A percentile compares a stretch with the other conserved stretches of the same genome.
These are phyloP conservation scores for Scutellaria minor DNA, from an alignment of 257 asterid genomes.

Conservation along the genomic window DNA sequence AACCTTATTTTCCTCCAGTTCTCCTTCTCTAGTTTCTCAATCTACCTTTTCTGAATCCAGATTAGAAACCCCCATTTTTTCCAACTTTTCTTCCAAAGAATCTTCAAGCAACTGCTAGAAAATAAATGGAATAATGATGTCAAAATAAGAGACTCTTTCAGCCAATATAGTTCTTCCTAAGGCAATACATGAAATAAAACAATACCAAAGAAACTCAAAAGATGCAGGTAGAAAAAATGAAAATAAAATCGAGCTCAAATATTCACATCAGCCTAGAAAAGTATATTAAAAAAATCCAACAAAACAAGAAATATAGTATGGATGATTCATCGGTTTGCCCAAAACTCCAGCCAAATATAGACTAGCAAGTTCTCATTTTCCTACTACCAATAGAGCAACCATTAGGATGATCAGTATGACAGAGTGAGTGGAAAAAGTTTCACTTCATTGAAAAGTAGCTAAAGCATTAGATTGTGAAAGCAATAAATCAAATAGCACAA, in stretches of 20 bases:
- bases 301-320: background rate
- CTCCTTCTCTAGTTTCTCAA: slow-evolving; percentile 81
- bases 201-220: slow-evolving; percentile 4
- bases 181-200: background rate
- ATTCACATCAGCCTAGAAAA: slow-evolving; percentile 3
- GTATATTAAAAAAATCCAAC: slow-evolving; percentile 15
- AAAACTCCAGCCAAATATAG: slow-evolving; percentile 22
- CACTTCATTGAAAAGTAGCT: slow-evolving; percentile 10
- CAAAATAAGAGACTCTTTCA: slow-evolving; percentile 28
- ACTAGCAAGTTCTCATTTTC: background rate
- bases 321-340: slow-evolving; percentile 1
- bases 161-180: slow-evolving; percentile 12
- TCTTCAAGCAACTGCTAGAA: slow-evolving; percentile 90
- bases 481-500: slow-evolving; percentile 3
- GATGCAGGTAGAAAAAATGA: background rate
- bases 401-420: slow-evolving; percentile 10
- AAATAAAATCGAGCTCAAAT: background rate
- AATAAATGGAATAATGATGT: slow-evolving; percentile 34
- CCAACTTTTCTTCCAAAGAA: slow-evolving; percentile 87
- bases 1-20: slow-evolving; percentile 88
- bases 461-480: slow-evolving; percentile 20
- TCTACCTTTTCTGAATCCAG: slow-evolving; percentile 76
- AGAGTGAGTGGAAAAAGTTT: background rate
- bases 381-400: slow-evolving; percentile 13
- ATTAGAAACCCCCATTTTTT: slow-evolving; percentile 64